Conservation (phyloP, 2,329 filamentous ascomycete species). For the Lachnellula suecica region DNA sequence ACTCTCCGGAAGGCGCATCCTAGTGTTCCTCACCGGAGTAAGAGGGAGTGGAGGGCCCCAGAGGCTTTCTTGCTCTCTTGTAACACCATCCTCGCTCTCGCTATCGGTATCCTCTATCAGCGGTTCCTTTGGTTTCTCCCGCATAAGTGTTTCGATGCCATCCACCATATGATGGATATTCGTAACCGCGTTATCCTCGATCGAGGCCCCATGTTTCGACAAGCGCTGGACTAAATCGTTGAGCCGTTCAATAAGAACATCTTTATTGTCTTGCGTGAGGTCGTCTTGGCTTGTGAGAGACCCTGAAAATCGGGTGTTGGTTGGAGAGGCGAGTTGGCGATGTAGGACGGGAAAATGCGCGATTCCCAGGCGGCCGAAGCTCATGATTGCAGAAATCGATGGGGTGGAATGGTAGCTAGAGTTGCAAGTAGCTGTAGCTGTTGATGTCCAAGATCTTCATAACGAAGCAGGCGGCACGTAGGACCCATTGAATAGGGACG, state of each 20-base stretch:
- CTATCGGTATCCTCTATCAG: neutral
- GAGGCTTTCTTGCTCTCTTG: constrained; percentile 18
- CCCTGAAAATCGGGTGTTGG: constrained; percentile 7
- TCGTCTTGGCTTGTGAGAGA: constrained; percentile 13
- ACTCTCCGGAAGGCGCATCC: constrained; percentile 16
- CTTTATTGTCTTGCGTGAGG: constrained; percentile 30
- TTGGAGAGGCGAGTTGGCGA: constrained; percentile 26
- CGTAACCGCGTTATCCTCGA: constrained; percentile 30
- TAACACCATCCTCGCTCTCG: neutral
- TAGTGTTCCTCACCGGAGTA: constrained; percentile 20
- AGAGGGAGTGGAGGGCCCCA: constrained; percentile 25
- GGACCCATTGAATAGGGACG: neutral
- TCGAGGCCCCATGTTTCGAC: constrained; percentile 23
- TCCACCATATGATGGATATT: constrained; percentile 37
- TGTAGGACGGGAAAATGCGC: constrained; percentile 24
- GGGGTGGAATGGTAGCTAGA: too few species aligned
- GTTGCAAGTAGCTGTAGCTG: too few species aligned
- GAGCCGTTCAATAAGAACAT: constrained; percentile 34
- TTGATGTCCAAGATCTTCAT: neutral
- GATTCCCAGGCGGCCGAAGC: constrained; percentile 28
- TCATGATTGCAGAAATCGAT: constrained; percentile 23
- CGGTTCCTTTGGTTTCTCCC: constrained; percentile 5
- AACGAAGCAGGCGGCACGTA: neutral
- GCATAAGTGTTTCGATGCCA: constrained; percentile 34
- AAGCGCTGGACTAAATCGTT: constrained; percentile 33